phyloP scores from a whole-genome alignment of 129 eudicot genomes.

The Silybum marianum region DNA sequence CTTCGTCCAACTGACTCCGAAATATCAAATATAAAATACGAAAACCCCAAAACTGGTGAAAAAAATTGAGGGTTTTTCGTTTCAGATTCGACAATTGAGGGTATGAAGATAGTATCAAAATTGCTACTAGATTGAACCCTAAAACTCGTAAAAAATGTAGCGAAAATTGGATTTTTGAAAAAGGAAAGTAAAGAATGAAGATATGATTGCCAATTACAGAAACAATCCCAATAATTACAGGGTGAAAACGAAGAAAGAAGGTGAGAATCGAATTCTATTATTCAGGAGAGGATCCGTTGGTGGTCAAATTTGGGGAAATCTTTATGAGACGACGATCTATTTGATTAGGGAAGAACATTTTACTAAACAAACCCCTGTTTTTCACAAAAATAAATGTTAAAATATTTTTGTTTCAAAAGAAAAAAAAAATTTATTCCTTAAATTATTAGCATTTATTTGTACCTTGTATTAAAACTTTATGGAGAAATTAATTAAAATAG shows the following conservation, averaged over 20 bases:
- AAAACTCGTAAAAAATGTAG: background rate
- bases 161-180: conserved; percentile 11
- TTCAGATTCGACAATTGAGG: background rate
- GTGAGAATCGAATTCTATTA: background rate
- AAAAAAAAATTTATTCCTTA: too few species aligned
- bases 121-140: background rate
- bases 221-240: background rate
- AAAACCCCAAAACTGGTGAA: background rate
- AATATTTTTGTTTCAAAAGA: too few species aligned
- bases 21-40: background rate
- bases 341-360: background rate
- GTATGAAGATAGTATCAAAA: background rate
- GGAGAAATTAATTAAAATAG: too few species aligned
- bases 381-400: too few species aligned
- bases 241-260: conserved; percentile 7
- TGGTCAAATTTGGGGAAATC: conserved; percentile 8
- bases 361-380: background rate
- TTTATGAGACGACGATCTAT: background rate
- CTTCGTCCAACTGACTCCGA: background rate
- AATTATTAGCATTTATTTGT: too few species aligned
- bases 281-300: conserved; percentile 11
- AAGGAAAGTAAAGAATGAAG: background rate
- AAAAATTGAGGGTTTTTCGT: conserved; percentile 5
- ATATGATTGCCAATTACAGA: background rate
- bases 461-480: too few species aligned